Evolutionary conservation across 139 green algal genomes (phyloP).

Genomic region (Yamagishiella unicocca): DNA sequence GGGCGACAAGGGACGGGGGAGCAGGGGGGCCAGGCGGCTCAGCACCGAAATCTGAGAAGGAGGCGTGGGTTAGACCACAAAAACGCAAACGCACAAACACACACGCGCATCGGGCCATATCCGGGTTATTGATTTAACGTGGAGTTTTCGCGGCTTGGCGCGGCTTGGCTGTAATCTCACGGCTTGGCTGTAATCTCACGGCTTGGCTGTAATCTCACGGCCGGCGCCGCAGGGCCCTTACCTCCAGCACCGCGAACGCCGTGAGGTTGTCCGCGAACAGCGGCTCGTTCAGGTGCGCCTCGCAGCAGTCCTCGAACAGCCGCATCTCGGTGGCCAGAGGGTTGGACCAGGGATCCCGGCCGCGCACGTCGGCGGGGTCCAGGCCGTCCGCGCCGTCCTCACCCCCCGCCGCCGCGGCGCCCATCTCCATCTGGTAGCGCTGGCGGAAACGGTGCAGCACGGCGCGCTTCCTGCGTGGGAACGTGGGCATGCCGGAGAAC

Average conservation of each 20-base stretch:
- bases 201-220: too few species aligned
- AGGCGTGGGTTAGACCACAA: too few species aligned
- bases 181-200: too few species aligned
- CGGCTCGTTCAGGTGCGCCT: slow-evolving; percentile 62
- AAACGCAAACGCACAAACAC: too few species aligned
- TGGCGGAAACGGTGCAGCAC: slow-evolving; percentile 17
- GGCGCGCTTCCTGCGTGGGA: neutral
- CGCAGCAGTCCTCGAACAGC: slow-evolving; percentile 60
- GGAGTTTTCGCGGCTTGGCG: too few species aligned
- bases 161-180: too few species aligned
- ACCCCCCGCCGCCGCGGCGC: neutral
- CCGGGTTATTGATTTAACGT: too few species aligned
- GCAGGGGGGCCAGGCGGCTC: neutral
- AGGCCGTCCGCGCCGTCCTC: neutral
- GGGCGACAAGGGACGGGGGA: neutral
- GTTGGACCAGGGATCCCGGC: slow-evolving; percentile 17
- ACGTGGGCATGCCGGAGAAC: too few species aligned
- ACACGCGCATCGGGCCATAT: too few species aligned
- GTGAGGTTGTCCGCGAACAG: slow-evolving; percentile 62
- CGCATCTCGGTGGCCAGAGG: slow-evolving; percentile 41
- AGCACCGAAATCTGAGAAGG: too few species aligned
- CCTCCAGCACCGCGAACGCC: slow-evolving; percentile 66
- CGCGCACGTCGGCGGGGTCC: neutral
- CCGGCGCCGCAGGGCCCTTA: too few species aligned
- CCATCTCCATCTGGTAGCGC: slow-evolving; percentile 29